Percentiles rank a stretch among this genome's conserved stretches.
Conservation (phyloP, 1,139 yeast species). For the Zygosaccharomyces pseudobailii region DNA sequence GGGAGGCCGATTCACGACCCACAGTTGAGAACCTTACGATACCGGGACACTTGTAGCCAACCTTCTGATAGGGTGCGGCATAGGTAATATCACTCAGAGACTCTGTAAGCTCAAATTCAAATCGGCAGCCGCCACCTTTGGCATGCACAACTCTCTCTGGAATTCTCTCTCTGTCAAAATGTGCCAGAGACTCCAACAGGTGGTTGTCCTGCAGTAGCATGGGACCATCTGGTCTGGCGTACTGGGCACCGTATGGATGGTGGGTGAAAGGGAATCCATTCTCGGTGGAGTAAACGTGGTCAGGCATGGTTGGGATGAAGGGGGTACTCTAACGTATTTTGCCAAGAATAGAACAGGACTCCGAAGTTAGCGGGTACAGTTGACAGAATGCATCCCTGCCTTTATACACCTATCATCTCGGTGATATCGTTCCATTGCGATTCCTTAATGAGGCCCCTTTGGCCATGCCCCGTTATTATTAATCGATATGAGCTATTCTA, state of each 20-base stretch:
- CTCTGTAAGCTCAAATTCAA: slow-evolving; percentile 76
- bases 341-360: background rate
- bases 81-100: slow-evolving; percentile 70
- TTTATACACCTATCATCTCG: background rate
- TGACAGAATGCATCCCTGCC: too few relatives aligned
- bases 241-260: slow-evolving; percentile 58
- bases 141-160: slow-evolving; percentile 92
- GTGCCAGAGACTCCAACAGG: slow-evolving; percentile 71
- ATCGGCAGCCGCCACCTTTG: slow-evolving; percentile 84
- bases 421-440: background rate
- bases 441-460: background rate
- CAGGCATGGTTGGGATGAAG: slow-evolving; percentile 3
- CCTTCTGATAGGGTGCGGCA: slow-evolving; percentile 64
- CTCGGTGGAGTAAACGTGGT: slow-evolving; percentile 50
- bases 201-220: slow-evolving; percentile 73
- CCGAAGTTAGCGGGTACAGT: too few relatives aligned
- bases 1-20: slow-evolving; percentile 81
- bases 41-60: slow-evolving; percentile 72
- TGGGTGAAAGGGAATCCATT: slow-evolving; percentile 58
- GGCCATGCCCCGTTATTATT: background rate
- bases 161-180: slow-evolving; percentile 81
- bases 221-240: slow-evolving; percentile 70
- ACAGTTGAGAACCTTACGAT: slow-evolving; percentile 83
- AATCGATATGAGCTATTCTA: background rate
- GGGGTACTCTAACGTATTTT: background rate